These are phyloP conservation scores for Penicillium expansum DNA, from an alignment of 2,329 filamentous ascomycete species.

Conservation along the genomic window DNA sequence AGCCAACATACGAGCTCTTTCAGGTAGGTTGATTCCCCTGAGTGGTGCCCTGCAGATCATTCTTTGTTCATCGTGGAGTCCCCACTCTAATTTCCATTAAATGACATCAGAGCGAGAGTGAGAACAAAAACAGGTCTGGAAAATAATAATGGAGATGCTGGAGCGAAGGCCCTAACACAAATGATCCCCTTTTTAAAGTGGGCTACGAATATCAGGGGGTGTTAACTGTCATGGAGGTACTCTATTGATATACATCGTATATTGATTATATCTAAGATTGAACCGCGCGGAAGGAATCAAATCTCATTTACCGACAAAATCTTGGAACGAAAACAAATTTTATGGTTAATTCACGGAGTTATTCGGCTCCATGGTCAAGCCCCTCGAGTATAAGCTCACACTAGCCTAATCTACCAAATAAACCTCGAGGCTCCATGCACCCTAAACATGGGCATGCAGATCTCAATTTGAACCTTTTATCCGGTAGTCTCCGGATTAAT, in stretches of 20 bases:
- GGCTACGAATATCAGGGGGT: not conserved
- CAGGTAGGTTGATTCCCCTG: not conserved
- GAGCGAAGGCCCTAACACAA: not conserved
- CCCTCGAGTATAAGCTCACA: not conserved
- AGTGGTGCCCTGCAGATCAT: not conserved
- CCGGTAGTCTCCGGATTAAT: not conserved
- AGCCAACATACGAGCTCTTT: not conserved
- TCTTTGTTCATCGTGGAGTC: not conserved
- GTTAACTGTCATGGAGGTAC: not conserved
- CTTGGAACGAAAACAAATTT: not conserved
- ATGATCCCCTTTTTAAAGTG: not conserved
- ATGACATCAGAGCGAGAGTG: not conserved
- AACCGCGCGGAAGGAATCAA: no score
- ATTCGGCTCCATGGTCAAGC: no score
- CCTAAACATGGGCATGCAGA: constrained; percentile 4
- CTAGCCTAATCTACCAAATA: not conserved
- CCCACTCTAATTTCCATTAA: constrained; percentile 3
- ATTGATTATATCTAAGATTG: no score
- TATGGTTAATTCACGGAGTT: constrained; percentile 1
- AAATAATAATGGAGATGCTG: not conserved
- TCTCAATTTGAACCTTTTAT: constrained; percentile 1
- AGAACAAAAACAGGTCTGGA: not conserved
- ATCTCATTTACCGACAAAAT: not conserved
- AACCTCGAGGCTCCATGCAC: not conserved
- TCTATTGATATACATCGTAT: no score